Conservation (phyloP, 2,329 filamentous ascomycete species). For the Fonsecaea multimorphosa region DNA sequence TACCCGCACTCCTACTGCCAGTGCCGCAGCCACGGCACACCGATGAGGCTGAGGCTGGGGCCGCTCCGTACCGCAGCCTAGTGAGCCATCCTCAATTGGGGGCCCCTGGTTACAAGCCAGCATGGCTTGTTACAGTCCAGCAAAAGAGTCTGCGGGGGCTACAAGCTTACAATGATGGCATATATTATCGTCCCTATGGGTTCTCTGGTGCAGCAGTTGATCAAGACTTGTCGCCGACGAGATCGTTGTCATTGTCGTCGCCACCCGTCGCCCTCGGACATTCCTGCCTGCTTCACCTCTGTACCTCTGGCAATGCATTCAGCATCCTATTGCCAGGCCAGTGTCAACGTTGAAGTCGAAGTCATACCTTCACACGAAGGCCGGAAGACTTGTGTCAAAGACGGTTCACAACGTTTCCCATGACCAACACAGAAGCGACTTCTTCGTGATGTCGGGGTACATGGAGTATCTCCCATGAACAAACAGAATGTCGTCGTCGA, state of each 20-base stretch:
- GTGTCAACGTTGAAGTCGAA: not conserved
- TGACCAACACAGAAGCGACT: too few relatives aligned
- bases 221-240: not conserved
- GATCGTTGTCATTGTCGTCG: not conserved
- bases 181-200: not conserved
- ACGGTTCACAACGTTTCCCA: too few relatives aligned
- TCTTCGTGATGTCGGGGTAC: too few relatives aligned
- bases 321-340: not conserved
- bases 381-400: not conserved
- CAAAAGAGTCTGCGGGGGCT: not conserved
- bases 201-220: not conserved
- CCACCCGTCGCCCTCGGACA: not conserved
- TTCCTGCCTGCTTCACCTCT: not conserved
- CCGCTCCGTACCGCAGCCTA: conserved; percentile 29
- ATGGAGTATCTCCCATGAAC: too few relatives aligned
- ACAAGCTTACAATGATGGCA: not conserved
- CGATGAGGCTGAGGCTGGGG: conserved; percentile 18
- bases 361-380: not conserved
- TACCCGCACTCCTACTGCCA: not conserved
- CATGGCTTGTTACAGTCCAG: not conserved
- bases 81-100: conserved; percentile 24
- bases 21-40: not conserved
- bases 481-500: too few relatives aligned
- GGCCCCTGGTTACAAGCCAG: not conserved
- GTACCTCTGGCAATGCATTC: not conserved